Evolutionary conservation across 2,329 filamentous ascomycete genomes (phyloP).

Genomic region (Cordyceps fumosorosea): DNA sequence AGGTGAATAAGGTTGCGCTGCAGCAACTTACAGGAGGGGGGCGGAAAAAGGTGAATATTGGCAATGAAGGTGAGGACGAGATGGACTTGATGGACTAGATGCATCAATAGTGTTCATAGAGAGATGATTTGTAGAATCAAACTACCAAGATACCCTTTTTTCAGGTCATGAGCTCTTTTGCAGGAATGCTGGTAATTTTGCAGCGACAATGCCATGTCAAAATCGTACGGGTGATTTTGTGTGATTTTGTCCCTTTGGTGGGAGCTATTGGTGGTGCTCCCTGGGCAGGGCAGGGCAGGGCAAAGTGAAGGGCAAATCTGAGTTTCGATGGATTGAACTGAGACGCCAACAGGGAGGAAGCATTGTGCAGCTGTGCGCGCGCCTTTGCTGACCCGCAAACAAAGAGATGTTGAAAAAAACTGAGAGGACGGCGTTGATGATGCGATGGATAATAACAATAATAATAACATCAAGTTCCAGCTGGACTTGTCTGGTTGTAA

Average conservation of each 20-base stretch:
- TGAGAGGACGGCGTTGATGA: background rate
- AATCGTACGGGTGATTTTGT: background rate
- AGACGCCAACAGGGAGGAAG: background rate
- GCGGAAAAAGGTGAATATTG: constrained; percentile 84
- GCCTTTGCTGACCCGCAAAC: background rate
- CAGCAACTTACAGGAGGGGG: constrained; percentile 80
- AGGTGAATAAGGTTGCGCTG: constrained; percentile 84
- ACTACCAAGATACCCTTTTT: constrained; percentile 11
- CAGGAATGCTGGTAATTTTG: background rate
- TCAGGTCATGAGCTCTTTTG: background rate
- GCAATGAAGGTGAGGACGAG: constrained; percentile 60
- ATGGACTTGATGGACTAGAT: constrained; percentile 28
- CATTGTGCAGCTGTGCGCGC: background rate
- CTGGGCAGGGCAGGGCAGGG: constrained; percentile 5
- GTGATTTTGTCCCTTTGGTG: constrained; percentile 2
- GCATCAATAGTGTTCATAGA: constrained; percentile 16
- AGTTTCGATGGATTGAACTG: background rate
- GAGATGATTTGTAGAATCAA: background rate
- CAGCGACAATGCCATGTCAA: background rate
- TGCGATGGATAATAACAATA: background rate
- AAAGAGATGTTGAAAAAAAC: background rate
- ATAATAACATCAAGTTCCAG: constrained; percentile 2
- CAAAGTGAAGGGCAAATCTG: constrained; percentile 4
- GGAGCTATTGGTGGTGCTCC: constrained; percentile 8
- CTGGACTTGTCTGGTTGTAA: constrained; percentile 9